These are phyloP conservation scores for Calvatia gigantea DNA, from an alignment of 768 basidiomycete genomes.

Conservation along the genomic window DNA sequence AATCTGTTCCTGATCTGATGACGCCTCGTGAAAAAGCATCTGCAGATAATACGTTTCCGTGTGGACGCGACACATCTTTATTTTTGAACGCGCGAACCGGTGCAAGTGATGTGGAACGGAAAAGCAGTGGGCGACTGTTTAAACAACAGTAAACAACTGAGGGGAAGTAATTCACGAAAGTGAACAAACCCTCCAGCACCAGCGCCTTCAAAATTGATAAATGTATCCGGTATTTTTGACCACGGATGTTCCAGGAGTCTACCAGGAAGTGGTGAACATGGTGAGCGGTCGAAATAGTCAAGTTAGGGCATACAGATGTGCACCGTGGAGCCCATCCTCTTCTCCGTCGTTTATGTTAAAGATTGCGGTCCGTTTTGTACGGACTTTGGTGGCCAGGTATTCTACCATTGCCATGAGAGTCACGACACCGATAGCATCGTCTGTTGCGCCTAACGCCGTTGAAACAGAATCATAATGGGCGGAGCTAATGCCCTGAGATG, in stretches of 20 bases:
- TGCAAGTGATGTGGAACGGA: constrained; percentile 56
- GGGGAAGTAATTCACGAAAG: not conserved
- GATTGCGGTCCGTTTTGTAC: constrained; percentile 54
- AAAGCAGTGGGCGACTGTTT: constrained; percentile 68
- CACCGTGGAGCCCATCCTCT: constrained; percentile 66
- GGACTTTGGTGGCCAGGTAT: constrained; percentile 37
- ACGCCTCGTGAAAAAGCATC: constrained; percentile 60
- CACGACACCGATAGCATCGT: constrained; percentile 65
- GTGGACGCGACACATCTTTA: constrained; percentile 49
- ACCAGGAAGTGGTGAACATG: constrained; percentile 1
- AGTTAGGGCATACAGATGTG: constrained; percentile 39
- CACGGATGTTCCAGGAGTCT: constrained; percentile 69
- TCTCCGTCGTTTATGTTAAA: constrained; percentile 82
- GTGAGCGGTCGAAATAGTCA: not conserved
- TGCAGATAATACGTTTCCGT: constrained; percentile 58
- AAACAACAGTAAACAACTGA: constrained; percentile 3
- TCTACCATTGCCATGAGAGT: constrained; percentile 56
- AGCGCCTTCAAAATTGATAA: constrained; percentile 76
- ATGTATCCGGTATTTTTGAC: constrained; percentile 54
- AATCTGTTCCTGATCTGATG: constrained; percentile 66
- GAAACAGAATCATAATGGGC: constrained; percentile 77
- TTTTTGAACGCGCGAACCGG: constrained; percentile 47
- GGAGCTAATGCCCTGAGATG: constrained; percentile 50
- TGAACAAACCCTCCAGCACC: constrained; percentile 59
- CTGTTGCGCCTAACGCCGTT: constrained; percentile 62